Evolutionary conservation across 345 rosid species (phyloP).

Genomic region (Salix purpurea): DNA sequence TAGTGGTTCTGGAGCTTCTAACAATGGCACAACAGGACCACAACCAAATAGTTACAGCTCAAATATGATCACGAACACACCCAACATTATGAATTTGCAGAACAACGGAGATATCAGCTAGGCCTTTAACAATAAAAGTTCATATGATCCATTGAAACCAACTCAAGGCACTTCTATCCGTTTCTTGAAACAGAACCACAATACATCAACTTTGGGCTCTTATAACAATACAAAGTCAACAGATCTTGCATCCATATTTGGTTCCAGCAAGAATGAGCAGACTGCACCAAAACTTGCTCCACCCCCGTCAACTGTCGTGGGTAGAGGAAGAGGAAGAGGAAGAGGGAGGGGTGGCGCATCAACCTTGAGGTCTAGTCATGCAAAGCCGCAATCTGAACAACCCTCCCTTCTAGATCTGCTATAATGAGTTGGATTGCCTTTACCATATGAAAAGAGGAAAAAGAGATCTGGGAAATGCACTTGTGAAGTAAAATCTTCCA

Average conservation of each 20-base stretch:
- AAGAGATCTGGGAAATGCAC: neutral
- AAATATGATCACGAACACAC: conserved; percentile 24
- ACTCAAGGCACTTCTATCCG: conserved; percentile 28
- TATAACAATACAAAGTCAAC: too few relatives aligned
- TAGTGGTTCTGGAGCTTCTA: conserved; percentile 31
- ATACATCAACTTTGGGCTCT: too few relatives aligned
- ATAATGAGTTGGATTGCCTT: conserved; percentile 14
- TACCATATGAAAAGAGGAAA: neutral
- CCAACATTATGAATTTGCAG: conserved; percentile 27
- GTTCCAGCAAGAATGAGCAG: too few relatives aligned
- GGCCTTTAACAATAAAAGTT: conserved; percentile 43
- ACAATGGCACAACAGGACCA: conserved; percentile 37
- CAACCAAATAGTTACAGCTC: conserved; percentile 22
- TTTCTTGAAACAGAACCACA: too few relatives aligned
- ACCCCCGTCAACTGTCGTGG: too few relatives aligned
- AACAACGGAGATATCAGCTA: conserved; percentile 36
- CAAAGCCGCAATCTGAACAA: too few relatives aligned
- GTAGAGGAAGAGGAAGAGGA: too few relatives aligned
- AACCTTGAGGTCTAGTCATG: too few relatives aligned
- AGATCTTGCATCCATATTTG: too few relatives aligned
- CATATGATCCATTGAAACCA: conserved; percentile 38
- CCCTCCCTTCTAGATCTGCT: conserved; percentile 75
- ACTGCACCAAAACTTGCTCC: too few relatives aligned
- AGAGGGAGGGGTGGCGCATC: too few relatives aligned
- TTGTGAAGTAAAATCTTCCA: neutral